phyloP scores from a whole-genome alignment of 257 asterid genomes.

The Pogostemon cablin region DNA sequence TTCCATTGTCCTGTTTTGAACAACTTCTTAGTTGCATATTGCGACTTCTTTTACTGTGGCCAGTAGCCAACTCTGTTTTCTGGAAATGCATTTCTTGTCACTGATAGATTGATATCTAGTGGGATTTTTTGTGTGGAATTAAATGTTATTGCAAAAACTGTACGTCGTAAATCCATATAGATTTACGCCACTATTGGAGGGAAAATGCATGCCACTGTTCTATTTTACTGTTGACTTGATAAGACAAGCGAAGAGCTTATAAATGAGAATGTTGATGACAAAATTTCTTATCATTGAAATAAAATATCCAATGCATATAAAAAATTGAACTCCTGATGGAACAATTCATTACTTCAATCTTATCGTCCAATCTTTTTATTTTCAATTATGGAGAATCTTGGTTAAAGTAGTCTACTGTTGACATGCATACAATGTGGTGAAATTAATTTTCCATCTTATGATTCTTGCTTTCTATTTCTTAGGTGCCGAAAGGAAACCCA shows the following conservation, averaged over 20 bases:
- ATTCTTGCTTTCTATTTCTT: constrained; percentile 19
- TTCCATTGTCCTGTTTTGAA: constrained; percentile 1
- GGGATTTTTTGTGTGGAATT: neutral
- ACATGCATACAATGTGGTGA: constrained; percentile 31
- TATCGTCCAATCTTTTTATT: neutral
- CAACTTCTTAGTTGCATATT: neutral
- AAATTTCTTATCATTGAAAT: neutral
- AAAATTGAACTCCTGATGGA: neutral
- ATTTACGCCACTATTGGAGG: neutral
- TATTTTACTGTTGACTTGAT: constrained; percentile 12
- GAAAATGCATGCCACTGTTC: neutral
- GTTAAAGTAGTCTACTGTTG: neutral
- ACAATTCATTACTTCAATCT: neutral
- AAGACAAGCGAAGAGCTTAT: constrained; percentile 13
- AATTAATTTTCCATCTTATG: constrained; percentile 33
- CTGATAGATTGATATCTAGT: neutral
- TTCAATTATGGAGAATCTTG: neutral
- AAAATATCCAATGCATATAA: neutral
- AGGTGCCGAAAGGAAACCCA: constrained; percentile 99
- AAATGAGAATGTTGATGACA: constrained; percentile 3
- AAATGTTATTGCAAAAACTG: constrained; percentile 10
- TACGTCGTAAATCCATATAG: neutral
- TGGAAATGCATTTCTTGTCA: constrained; percentile 8
- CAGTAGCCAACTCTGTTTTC: constrained; percentile 1
- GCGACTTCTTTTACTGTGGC: neutral